These are phyloP conservation scores for Papiliotrema fonsecae DNA, from an alignment of 1,284 basidiomycete genomes.

Conservation along the genomic window DNA sequence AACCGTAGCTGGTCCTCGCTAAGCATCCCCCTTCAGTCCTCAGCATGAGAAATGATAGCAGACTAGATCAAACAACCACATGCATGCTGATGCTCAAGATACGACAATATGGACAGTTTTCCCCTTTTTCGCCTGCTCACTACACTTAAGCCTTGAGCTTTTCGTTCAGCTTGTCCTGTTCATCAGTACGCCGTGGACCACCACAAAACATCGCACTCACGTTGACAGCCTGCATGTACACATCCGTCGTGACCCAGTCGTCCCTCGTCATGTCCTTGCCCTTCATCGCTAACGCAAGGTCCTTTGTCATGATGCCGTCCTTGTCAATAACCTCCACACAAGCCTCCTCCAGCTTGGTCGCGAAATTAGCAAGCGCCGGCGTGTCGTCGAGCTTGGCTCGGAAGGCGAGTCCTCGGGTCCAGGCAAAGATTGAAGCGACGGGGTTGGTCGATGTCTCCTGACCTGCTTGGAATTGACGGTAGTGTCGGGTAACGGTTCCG, in stretches of 20 bases:
- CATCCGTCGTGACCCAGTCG: constrained; percentile 88
- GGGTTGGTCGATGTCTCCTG: constrained; percentile 96
- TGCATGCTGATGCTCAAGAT: too few species aligned
- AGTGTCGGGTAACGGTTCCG: constrained; percentile 82
- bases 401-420: constrained; percentile 92
- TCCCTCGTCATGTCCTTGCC: constrained; percentile 86
- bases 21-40: too few species aligned
- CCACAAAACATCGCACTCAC: constrained; percentile 13
- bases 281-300: constrained; percentile 90
- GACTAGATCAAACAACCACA: too few species aligned
- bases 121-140: not conserved
- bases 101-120: not conserved
- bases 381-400: constrained; percentile 90
- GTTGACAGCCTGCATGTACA: constrained; percentile 79
- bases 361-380: constrained; percentile 69
- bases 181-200: not conserved
- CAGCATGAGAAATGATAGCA: too few species aligned
- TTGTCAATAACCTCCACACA: constrained; percentile 89
- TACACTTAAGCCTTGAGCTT: constrained; percentile 24
- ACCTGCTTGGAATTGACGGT: constrained; percentile 94
- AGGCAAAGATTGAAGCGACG: constrained; percentile 97
- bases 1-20: too few species aligned
- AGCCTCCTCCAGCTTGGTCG: constrained; percentile 72
- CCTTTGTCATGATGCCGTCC: constrained; percentile 93
- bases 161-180: constrained; percentile 25